Evolutionary conservation across 2,329 filamentous ascomycete genomes (phyloP).

Genomic region (Leptographium flavum): DNA sequence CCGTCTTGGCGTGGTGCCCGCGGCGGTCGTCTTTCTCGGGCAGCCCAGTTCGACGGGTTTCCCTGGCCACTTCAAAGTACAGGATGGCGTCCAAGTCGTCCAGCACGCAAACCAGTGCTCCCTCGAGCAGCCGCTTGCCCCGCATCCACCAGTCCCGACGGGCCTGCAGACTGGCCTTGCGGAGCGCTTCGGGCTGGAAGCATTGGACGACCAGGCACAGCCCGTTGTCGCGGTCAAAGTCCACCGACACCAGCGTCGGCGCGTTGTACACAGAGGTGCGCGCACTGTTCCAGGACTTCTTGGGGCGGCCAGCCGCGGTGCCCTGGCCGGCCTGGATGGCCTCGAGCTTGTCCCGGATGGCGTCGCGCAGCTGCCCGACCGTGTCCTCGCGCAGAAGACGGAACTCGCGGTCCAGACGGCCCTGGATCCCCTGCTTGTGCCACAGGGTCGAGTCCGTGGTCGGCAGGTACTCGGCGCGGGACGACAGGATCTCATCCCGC

Average conservation of each 20-base stretch:
- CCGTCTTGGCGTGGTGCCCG: no score
- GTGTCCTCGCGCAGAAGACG: conserved; percentile 59
- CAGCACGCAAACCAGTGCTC: conserved; percentile 35
- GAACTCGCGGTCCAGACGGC: conserved; percentile 57
- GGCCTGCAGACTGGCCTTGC: conserved; percentile 9
- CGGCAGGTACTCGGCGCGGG: conserved; percentile 24
- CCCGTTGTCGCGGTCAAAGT: conserved; percentile 24
- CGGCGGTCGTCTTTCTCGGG: background rate
- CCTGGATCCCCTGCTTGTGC: conserved; percentile 23
- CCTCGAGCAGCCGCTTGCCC: conserved; percentile 34
- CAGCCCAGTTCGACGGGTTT: background rate
- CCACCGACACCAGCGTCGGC: conserved; percentile 16
- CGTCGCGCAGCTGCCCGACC: conserved; percentile 48
- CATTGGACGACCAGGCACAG: conserved; percentile 31
- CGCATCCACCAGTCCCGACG: conserved; percentile 35
- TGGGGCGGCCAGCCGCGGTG: conserved; percentile 16
- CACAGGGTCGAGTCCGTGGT: conserved; percentile 22
- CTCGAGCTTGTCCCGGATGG: background rate
- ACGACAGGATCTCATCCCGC: conserved; percentile 31
- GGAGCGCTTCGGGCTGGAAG: conserved; percentile 23
- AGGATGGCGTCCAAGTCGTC: conserved; percentile 21
- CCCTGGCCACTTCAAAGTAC: conserved; percentile 27
- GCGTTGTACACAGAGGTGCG: conserved; percentile 24
- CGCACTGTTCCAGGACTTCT: conserved; percentile 23
- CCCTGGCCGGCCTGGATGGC: conserved; percentile 16